Percentiles rank a stretch among this genome's conserved stretches.
Evolutionary conservation across 768 basidiomycete species (phyloP).

Genomic region (Inosperma sp.): DNA sequence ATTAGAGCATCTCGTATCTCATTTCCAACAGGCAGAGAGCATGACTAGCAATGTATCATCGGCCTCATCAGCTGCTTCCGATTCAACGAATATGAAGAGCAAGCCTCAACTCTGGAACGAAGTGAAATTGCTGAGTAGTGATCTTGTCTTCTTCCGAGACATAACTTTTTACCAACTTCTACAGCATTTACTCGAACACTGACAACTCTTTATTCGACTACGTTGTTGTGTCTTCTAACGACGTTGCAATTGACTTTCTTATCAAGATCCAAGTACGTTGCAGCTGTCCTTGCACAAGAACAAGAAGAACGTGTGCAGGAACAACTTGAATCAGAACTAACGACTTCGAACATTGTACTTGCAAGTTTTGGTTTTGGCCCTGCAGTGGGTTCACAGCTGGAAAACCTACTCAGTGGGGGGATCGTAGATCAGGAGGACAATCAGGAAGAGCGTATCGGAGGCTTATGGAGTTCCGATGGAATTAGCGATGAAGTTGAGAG

Average conservation of each 20-base stretch:
- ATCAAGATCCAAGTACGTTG: constrained; percentile 75
- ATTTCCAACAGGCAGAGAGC: constrained; percentile 30
- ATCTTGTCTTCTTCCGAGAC: neutral
- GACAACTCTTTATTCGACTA: constrained; percentile 80
- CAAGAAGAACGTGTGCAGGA: constrained; percentile 54
- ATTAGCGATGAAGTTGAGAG: constrained; percentile 67
- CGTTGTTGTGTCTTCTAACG: constrained; percentile 82
- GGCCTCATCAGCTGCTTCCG: constrained; percentile 26
- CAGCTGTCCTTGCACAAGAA: constrained; percentile 57
- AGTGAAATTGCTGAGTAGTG: constrained; percentile 79
- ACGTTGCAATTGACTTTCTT: constrained; percentile 82
- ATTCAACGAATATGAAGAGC: constrained; percentile 40
- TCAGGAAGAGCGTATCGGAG: constrained; percentile 7
- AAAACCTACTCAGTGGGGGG: constrained; percentile 12
- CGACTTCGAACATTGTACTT: constrained; percentile 36
- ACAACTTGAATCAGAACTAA: constrained; percentile 37
- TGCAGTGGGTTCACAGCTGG: constrained; percentile 22
- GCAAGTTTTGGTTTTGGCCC: constrained; percentile 12
- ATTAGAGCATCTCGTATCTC: neutral
- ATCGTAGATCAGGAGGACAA: constrained; percentile 13
- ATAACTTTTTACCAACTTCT: neutral
- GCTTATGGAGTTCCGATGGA: constrained; percentile 17
- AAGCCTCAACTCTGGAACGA: constrained; percentile 90
- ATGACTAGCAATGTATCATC: constrained; percentile 22
- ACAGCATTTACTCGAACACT: constrained; percentile 84